phyloP scores from a whole-genome alignment of 2,329 filamentous ascomycete genomes.

The Exophiala aquamarina region DNA sequence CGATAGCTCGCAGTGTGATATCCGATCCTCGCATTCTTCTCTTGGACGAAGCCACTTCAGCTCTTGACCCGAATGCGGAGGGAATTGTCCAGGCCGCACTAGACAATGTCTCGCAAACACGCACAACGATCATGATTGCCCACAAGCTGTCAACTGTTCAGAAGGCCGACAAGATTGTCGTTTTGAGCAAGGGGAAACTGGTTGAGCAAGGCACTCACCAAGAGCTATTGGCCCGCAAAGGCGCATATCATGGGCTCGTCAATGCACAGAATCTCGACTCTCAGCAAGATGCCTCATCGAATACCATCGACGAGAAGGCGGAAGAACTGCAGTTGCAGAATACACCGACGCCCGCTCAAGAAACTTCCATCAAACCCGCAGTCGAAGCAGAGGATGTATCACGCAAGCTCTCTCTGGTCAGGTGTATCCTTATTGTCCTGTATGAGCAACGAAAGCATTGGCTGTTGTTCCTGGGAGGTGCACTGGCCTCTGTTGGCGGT shows the following conservation, averaged over 20 bases:
- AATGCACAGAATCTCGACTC: constrained; percentile 52
- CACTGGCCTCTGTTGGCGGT: constrained; percentile 62
- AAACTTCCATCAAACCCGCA: background rate
- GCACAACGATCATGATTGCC: constrained; percentile 85
- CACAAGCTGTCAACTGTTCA: constrained; percentile 85
- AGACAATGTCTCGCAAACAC: constrained; percentile 72
- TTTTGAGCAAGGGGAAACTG: constrained; percentile 77
- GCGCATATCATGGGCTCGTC: constrained; percentile 76
- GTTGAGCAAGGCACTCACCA: constrained; percentile 84
- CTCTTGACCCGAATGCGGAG: constrained; percentile 82
- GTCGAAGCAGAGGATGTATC: constrained; percentile 2
- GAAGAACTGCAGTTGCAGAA: constrained; percentile 8
- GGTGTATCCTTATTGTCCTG: constrained; percentile 36
- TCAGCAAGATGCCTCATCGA: background rate
- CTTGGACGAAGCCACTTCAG: constrained; percentile 85
- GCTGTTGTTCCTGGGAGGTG: constrained; percentile 31
- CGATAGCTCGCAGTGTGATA: constrained; percentile 78
- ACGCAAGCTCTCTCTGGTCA: constrained; percentile 30
- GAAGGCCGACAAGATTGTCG: constrained; percentile 85
- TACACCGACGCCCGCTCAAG: background rate
- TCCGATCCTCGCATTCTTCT: constrained; percentile 81
- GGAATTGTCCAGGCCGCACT: constrained; percentile 82
- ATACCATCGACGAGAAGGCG: background rate
- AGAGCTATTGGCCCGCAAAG: constrained; percentile 63
- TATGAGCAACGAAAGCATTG: constrained; percentile 27